Base-by-base conservation (phyloP, 495 filamentous ascomycete genomes). In the Cladorrhinum samala region DNA sequence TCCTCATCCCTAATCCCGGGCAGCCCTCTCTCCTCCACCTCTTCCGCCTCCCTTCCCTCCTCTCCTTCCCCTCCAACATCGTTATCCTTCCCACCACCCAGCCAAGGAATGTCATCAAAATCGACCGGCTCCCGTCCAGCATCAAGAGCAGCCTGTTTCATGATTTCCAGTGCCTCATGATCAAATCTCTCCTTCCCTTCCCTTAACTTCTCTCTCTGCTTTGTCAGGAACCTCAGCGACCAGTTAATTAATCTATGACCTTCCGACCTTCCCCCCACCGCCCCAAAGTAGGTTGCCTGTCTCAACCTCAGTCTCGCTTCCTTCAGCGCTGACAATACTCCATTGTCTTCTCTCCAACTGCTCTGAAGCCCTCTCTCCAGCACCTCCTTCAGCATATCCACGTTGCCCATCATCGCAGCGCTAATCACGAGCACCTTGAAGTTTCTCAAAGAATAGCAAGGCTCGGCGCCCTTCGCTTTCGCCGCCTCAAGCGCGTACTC, bases 381-480 rank as follows among this genome's bases (percentile, higher is more conserved):
- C 3, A 71, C 61, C 20, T 60, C 53, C 1, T 57, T 51, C 40
- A 78, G 61, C 19, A 65, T 68, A 11, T 46, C 53, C 5, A 58
- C 25, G 50, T 77, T 68, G 9, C 58, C 49, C 5, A 75, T 54
- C 14, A 53, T 36, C 11, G 71, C 57, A 46, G 73, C 77, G 16
- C 63, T 62, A n/a, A 33, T 54, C 9, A 78, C 57, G 38, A 76
- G 55, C 42, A 68, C 65, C 18, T 52, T 64, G 55, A 74, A 77
- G 58, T 62, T 74, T 16, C 49, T 60, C n/a, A 55, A 59, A 47
- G 61, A 70, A 58, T 65, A 72, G 54, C 66, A 69, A 0, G 55
- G 63, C 13, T 59, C 59, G 13, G 24, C 43, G 38, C 52, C 57
- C 33, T 49, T 51, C 55, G 52, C 64, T 30, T 59, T 52, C 37